A percentile compares a stretch with the other conserved stretches of the same genome.
Evolutionary conservation across 1,139 yeast species (phyloP).

Genomic region (Yamadazyma pseudoaaseri): DNA sequence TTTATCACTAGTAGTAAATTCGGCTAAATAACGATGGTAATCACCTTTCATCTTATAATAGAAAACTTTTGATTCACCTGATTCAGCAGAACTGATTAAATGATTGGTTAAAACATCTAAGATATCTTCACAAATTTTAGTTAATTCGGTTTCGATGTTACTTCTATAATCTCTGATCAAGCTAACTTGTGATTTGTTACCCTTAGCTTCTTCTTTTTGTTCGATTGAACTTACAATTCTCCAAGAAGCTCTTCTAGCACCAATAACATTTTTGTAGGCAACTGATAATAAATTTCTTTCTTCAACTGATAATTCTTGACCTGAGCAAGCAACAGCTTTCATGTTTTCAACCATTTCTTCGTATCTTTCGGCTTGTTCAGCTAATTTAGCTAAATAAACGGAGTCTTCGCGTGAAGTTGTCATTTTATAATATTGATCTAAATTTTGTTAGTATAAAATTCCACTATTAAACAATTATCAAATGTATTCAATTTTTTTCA

Average conservation of each 20-base stretch:
- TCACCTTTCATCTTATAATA: conserved; percentile 99
- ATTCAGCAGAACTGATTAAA: conserved; percentile 89
- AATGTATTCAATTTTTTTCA: no score
- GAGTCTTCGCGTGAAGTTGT: conserved; percentile 95
- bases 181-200: conserved; percentile 82
- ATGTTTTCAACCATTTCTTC: conserved; percentile 99
- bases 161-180: conserved; percentile 93
- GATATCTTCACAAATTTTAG: conserved; percentile 93
- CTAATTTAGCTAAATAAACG: conserved; percentile 96
- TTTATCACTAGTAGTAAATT: conserved; percentile 87
- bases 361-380: conserved; percentile 99
- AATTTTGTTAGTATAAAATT: not conserved
- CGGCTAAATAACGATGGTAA: conserved; percentile 98
- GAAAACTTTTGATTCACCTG: conserved; percentile 97
- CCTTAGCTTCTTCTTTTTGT: conserved; percentile 97
- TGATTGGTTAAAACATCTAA: conserved; percentile 83
- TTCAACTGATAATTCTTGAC: conserved; percentile 94
- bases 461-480: not conserved
- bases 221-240: conserved; percentile 97
- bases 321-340: conserved; percentile 96
- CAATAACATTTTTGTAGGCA: conserved; percentile 97
- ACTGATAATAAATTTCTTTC: conserved; percentile 96
- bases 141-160: conserved; percentile 90
- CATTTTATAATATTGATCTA: conserved; percentile 47
- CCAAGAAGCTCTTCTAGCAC: conserved; percentile 99